Percentiles rank a stretch among this genome's conserved stretches.
Evolutionary conservation across 2,329 filamentous ascomycete genomes (phyloP).

Genomic region (Penicillium carneum): DNA sequence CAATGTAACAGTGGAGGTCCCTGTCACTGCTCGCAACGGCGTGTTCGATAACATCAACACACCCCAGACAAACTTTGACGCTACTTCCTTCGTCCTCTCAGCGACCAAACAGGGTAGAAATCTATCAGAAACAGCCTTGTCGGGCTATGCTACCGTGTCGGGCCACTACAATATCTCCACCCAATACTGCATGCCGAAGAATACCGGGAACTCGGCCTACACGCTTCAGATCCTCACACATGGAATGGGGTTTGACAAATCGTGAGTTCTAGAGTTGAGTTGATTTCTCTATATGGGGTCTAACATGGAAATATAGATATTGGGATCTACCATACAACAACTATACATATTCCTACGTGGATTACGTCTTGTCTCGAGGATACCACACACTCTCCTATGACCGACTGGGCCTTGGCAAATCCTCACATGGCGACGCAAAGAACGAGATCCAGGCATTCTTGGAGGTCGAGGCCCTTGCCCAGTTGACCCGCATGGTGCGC

Average conservation of each 20-base stretch:
- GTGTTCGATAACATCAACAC: conserved; percentile 23
- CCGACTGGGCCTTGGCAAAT: conserved; percentile 49
- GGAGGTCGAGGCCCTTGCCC: conserved; percentile 50
- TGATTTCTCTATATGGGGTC: not conserved
- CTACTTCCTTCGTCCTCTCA: conserved; percentile 21
- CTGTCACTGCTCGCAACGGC: conserved; percentile 22
- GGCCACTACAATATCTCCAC: conserved; percentile 28
- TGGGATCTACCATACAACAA: conserved; percentile 44
- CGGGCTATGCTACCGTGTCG: conserved; percentile 27
- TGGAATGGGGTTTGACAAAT: conserved; percentile 47
- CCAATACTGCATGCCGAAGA: conserved; percentile 26
- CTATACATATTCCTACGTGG: conserved; percentile 49
- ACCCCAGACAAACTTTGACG: conserved; percentile 29
- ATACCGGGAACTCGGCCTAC: not conserved
- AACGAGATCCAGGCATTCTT: conserved; percentile 50
- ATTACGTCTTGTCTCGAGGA: conserved; percentile 45
- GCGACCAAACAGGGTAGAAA: conserved; percentile 27
- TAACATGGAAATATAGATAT: conserved; percentile 35
- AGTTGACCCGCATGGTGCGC: conserved; percentile 49
- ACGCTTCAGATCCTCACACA: conserved; percentile 51
- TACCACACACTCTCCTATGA: conserved; percentile 54
- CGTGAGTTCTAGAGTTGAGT: conserved; percentile 14
- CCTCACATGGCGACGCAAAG: conserved; percentile 50
- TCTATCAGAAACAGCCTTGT: conserved; percentile 24
- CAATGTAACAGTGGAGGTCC: conserved; percentile 18